Conservation (phyloP, 306 rosid species). For the Prunus dulcis region DNA sequence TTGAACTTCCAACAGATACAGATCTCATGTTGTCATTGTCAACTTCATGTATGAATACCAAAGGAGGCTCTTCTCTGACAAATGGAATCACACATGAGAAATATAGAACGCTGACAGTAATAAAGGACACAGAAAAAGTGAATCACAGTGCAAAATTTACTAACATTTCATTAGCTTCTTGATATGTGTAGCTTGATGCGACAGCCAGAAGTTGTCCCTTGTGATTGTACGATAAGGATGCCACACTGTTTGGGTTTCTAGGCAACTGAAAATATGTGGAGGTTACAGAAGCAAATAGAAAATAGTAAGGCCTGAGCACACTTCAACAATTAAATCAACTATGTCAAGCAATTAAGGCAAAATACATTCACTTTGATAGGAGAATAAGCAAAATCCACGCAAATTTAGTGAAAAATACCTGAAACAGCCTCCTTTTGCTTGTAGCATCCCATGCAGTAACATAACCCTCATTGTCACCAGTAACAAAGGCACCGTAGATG, state of each 20-base stretch:
- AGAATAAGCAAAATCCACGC: not conserved
- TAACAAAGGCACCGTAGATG: conserved; percentile 52
- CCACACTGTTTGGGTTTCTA: conserved; percentile 64
- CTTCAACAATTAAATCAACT: not conserved
- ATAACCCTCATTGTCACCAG: conserved; percentile 77
- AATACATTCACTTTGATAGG: not conserved
- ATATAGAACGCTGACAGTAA: not conserved
- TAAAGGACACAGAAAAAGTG: not conserved
- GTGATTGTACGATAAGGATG: conserved; percentile 71
- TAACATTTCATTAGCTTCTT: conserved; percentile 76
- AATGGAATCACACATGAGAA: not conserved
- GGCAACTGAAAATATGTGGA: conserved; percentile 54
- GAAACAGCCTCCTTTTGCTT: conserved; percentile 56
- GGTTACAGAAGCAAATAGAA: conserved; percentile 2
- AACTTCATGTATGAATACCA: conserved; percentile 53
- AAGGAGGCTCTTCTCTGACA: conserved; percentile 66
- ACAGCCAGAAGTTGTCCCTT: conserved; percentile 66
- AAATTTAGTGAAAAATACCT: conserved; percentile 38
- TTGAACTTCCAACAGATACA: conserved; percentile 43
- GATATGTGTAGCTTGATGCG: conserved; percentile 77
- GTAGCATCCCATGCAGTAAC: conserved; percentile 67
- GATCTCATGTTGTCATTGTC: conserved; percentile 31
- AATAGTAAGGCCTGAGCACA: not conserved
- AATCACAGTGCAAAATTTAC: conserved; percentile 17
- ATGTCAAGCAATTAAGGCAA: not conserved